A percentile compares a stretch with the other conserved stretches of the same genome.
Evolutionary conservation across 805 yeast genomes (phyloP).

Genomic region (Ogataea angusta): DNA sequence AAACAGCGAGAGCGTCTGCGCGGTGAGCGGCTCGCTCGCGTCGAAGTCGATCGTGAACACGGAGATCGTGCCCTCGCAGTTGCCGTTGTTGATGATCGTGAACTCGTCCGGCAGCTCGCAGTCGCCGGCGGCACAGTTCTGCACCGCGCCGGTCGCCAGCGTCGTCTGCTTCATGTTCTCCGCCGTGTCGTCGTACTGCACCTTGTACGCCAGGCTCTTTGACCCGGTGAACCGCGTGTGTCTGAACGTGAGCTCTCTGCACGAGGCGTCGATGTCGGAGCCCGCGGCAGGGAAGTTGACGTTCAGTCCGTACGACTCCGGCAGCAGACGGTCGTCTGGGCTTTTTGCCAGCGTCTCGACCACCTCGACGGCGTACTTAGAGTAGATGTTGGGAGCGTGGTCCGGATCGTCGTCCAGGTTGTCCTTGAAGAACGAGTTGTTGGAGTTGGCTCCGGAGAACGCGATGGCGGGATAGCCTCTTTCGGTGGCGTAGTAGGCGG

Average conservation of each 20-base stretch:
- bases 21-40: slow-evolving; percentile 24
- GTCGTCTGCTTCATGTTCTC: slow-evolving; percentile 26
- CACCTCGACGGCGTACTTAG: slow-evolving; percentile 38
- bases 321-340: slow-evolving; percentile 41
- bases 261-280: slow-evolving; percentile 33
- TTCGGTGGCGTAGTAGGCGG: slow-evolving; percentile 44
- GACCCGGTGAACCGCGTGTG: slow-evolving; percentile 46
- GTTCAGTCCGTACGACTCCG: slow-evolving; percentile 43
- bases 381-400: slow-evolving; percentile 44
- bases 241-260: slow-evolving; percentile 42
- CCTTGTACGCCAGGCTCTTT: slow-evolving; percentile 31
- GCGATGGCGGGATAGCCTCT: slow-evolving; percentile 51
- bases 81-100: slow-evolving; percentile 26
- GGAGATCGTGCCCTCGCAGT: slow-evolving; percentile 43
- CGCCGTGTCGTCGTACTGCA: slow-evolving; percentile 40
- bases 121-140: slow-evolving; percentile 39
- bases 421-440: slow-evolving; percentile 50
- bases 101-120: slow-evolving; percentile 43
- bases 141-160: slow-evolving; percentile 21
- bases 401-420: slow-evolving; percentile 39
- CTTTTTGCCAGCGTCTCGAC: slow-evolving; percentile 36
- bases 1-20: slow-evolving; percentile 14
- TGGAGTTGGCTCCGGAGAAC: slow-evolving; percentile 47
- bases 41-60: slow-evolving; percentile 49
- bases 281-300: slow-evolving; percentile 50